Conservation (phyloP, 805 yeast species). For the Saccharomycopsis sp. region DNA sequence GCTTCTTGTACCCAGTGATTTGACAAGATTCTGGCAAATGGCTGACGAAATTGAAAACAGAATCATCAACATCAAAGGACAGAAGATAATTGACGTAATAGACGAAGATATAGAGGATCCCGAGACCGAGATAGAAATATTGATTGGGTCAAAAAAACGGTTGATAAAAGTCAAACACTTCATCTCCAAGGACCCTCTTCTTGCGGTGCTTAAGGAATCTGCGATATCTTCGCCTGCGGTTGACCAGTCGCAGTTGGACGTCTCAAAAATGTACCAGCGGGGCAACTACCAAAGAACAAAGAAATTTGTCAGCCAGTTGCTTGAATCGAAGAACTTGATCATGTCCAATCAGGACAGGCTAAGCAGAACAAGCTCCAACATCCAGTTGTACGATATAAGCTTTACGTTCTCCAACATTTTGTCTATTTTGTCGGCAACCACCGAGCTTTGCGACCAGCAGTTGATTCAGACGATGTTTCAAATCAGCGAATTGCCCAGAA, state of each 20-base stretch:
- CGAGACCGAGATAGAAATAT: slow-evolving; percentile 21
- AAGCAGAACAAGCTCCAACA: slow-evolving; percentile 1
- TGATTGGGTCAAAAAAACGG: slow-evolving; percentile 26
- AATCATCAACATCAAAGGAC: not conserved
- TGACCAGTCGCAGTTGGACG: slow-evolving; percentile 5
- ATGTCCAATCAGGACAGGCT: not conserved
- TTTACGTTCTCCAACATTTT: slow-evolving; percentile 8
- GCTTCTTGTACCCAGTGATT: not conserved
- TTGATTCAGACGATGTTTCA: slow-evolving; percentile 4
- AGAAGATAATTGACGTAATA: not conserved
- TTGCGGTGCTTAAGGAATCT: slow-evolving; percentile 43
- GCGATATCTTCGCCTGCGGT: slow-evolving; percentile 41
- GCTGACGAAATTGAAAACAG: not conserved
- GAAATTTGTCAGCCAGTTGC: slow-evolving; percentile 1
- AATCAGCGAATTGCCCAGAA: slow-evolving; percentile 17
- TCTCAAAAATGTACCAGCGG: slow-evolving; percentile 14
- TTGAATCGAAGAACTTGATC: not conserved
- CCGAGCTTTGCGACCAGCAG: slow-evolving; percentile 5
- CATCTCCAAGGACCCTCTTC: slow-evolving; percentile 40
- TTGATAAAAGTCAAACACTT: slow-evolving; percentile 29
- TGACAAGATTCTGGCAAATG: not conserved
- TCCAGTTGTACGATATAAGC: slow-evolving; percentile 7
- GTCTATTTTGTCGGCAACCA: slow-evolving; percentile 14
- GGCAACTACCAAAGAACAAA: slow-evolving; percentile 13
- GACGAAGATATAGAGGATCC: not conserved